A percentile compares a stretch with the other conserved stretches of the same genome.
Conservation (phyloP, 371 early-diverging fungal genomes). For the Circinella minor region DNA sequence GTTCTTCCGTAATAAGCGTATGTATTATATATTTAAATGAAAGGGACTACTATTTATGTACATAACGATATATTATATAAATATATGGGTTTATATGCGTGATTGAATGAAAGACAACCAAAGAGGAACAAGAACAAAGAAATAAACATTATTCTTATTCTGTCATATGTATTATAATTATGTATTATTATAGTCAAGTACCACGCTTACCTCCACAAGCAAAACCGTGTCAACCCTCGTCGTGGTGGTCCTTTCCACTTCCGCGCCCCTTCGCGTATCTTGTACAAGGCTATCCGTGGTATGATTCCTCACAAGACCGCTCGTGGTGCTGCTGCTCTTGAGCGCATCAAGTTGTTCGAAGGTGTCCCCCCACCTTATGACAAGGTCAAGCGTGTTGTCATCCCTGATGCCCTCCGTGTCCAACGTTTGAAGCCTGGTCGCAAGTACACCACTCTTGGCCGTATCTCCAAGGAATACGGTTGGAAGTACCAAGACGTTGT, state of each 20-base stretch:
- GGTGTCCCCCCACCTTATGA: slow-evolving; percentile 99
- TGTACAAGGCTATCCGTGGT: slow-evolving; percentile 97
- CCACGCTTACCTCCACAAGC: slow-evolving; percentile 98
- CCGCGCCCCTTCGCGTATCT: slow-evolving; percentile 98
- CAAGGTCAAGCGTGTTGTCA: slow-evolving; percentile 94
- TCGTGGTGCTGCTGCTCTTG: slow-evolving; percentile 97
- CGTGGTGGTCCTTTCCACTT: slow-evolving; percentile 99
- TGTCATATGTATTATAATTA: background rate
- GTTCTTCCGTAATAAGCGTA: slow-evolving; percentile 99
- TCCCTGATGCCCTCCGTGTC: slow-evolving; percentile 97
- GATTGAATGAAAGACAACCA: background rate
- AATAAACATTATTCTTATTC: too few relatives aligned
- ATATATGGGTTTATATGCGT: too few relatives aligned
- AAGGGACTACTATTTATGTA: background rate
- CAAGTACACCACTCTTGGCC: slow-evolving; percentile 95
- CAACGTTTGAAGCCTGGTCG: slow-evolving; percentile 96
- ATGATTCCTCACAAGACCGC: slow-evolving; percentile 99
- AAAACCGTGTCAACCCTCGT: slow-evolving; percentile 97
- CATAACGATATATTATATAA: too few relatives aligned
- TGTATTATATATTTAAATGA: slow-evolving; percentile 33
- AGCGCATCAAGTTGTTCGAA: slow-evolving; percentile 98
- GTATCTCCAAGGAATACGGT: slow-evolving; percentile 96
- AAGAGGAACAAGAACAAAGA: too few relatives aligned
- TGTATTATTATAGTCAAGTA: slow-evolving; percentile 78
- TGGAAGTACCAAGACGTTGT: slow-evolving; percentile 99